Evolutionary conservation across 257 asterid species (phyloP), one percentile per base, ranked within the genome.

Genomic region (Eucommia ulmoides): DNA sequence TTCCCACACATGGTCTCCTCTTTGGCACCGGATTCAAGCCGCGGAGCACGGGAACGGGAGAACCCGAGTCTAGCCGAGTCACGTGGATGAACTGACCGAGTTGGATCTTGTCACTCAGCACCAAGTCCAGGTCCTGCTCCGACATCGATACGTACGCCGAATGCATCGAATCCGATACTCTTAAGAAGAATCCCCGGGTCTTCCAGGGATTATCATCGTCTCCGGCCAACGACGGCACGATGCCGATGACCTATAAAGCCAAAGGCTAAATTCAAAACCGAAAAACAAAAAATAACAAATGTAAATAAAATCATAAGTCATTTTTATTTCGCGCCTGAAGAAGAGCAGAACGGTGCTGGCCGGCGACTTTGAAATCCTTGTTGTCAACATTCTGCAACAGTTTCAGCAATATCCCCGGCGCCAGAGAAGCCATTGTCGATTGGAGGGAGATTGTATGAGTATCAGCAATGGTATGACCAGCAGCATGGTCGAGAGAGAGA

Each of bases 91-190:
- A 82, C 72, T 84, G 97, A 8, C 97, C 97, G 4, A 84, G 79
- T 50, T 85, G 96, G 56, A 89, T 77, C 72, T 73, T 70, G 76
- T 84, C 88, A 58, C 77, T 71, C 42, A 76, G 69, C 63, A 84
- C 82, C 64, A 89, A 65, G 58, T 89, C 96, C 8, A 73, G 73
- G 55, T 89, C 96, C 57, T 82, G 76, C 7, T 76, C 91, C 2
- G 79, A 70, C 1, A 89, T 88, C 1, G 96, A 82, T 10, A 89
- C 93, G 25, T 89, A 89, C 1, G 97, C 97, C 0, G 97, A 84
- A 65, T 89, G 93, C 26, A 75, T n/a, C 25, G 97, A 89, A 76
- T 89, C 96, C 29, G 97, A 89, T 52, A 89, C 96, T 70, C 97
- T 76, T 25, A 89, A 54, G 53, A 73, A 84, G 61, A 73, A 89